Conservation (phyloP, 2,329 filamentous ascomycete species). For the Ophiocordyceps camponoti-saundersi region DNA sequence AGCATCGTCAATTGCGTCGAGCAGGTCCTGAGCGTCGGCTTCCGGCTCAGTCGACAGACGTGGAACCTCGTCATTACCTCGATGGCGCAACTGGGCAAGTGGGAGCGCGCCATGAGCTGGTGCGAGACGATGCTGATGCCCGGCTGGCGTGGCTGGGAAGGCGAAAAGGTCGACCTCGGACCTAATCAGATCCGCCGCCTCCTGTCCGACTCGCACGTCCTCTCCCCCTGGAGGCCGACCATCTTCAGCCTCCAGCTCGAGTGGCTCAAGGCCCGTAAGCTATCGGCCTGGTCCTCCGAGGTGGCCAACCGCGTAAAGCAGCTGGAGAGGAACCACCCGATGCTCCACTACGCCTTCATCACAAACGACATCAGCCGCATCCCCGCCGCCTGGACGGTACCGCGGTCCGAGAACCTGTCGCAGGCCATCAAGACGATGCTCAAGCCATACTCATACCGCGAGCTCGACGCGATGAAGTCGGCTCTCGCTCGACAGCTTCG, state of each 20-base stretch:
- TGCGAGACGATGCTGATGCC: conserved; percentile 69
- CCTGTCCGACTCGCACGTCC: background rate
- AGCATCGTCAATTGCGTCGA: conserved; percentile 33
- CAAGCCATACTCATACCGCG: conserved; percentile 11
- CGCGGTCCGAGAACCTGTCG: conserved; percentile 9
- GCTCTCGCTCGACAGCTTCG: conserved; percentile 6
- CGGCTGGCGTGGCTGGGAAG: conserved; percentile 57
- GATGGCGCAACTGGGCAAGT: conserved; percentile 42
- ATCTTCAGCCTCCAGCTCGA: conserved; percentile 30
- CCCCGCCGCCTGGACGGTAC: conserved; percentile 9
- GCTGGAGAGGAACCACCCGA: conserved; percentile 22
- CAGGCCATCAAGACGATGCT: conserved; percentile 13
- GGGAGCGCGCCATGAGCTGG: conserved; percentile 50
- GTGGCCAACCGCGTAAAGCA: conserved; percentile 20
- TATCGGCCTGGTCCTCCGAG: conserved; percentile 29
- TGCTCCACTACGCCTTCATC: conserved; percentile 22
- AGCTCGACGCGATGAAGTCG: conserved; percentile 11
- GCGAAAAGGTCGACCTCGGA: conserved; percentile 2
- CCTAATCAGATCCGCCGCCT: conserved; percentile 12
- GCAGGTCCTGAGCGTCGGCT: conserved; percentile 47
- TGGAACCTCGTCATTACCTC: conserved; percentile 66
- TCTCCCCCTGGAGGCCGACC: conserved; percentile 12
- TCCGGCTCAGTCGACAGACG: conserved; percentile 55
- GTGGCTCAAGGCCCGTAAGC: conserved; percentile 30
- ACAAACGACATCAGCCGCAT: conserved; percentile 14